Percentiles rank a stretch among this genome's conserved stretches.
phyloP scores from a whole-genome alignment of 2,329 filamentous ascomycete genomes.

The Neurospora sp. region DNA sequence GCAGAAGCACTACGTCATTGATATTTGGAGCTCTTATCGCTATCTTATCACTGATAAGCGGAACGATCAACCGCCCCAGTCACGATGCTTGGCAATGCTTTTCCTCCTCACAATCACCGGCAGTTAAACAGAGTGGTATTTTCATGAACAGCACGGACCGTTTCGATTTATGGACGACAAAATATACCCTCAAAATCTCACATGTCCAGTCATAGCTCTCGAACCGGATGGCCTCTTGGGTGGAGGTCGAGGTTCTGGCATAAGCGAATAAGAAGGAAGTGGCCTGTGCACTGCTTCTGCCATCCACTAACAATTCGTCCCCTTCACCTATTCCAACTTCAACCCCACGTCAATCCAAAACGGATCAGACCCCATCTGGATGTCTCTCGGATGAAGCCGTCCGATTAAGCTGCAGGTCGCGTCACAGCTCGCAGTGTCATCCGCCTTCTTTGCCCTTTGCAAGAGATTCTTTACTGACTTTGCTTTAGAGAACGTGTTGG shows the following conservation, averaged over 20 bases:
- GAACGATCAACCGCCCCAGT: not conserved
- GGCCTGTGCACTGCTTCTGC: not conserved
- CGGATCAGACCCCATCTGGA: not conserved
- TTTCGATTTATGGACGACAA: not conserved
- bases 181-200: not conserved
- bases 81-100: not conserved
- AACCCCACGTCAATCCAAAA: too few species aligned
- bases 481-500: not conserved
- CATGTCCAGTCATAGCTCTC: not conserved
- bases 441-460: not conserved
- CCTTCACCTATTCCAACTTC: not conserved
- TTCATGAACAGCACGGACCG: not conserved
- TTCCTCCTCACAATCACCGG: not conserved
- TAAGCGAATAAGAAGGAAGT: not conserved
- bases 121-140: not conserved
- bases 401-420: not conserved
- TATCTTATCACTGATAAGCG: not conserved
- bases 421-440: not conserved
- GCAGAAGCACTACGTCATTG: not conserved
- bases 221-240: not conserved
- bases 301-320: not conserved
- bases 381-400: not conserved
- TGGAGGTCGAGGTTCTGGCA: not conserved
- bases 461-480: not conserved
- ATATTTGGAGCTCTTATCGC: not conserved